A percentile compares a stretch with the other conserved stretches of the same genome.
phyloP scores from a whole-genome alignment of 495 filamentous ascomycete genomes.

The Penicillium ochrochloron region DNA sequence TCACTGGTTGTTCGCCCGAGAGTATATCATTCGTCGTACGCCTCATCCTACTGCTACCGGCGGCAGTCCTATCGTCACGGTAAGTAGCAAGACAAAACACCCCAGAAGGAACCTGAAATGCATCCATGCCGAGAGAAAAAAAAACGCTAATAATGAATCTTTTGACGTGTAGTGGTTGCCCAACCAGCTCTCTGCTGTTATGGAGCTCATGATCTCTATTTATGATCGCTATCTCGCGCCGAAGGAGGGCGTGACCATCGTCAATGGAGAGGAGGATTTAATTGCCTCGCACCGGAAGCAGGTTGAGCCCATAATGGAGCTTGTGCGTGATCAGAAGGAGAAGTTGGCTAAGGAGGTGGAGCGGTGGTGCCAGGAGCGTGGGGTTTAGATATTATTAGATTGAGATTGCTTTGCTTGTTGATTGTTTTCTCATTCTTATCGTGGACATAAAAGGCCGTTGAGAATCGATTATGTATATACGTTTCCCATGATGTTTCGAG shows the following conservation, averaged over 20 bases:
- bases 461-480: neutral
- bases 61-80: slow-evolving; percentile 87
- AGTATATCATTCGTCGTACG: slow-evolving; percentile 88
- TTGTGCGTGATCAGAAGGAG: slow-evolving; percentile 67
- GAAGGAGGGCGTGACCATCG: slow-evolving; percentile 33
- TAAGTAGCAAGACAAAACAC: slow-evolving; percentile 34
- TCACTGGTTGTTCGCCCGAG: slow-evolving; percentile 92
- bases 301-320: slow-evolving; percentile 71
- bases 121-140: neutral
- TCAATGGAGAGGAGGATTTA: slow-evolving; percentile 36
- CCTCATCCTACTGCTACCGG: slow-evolving; percentile 86
- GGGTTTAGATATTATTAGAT: slow-evolving; percentile 40
- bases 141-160: slow-evolving; percentile 7
- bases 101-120: neutral
- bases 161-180: slow-evolving; percentile 69
- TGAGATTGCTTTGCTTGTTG: neutral
- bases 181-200: slow-evolving; percentile 78
- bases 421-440: neutral
- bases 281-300: slow-evolving; percentile 44
- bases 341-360: slow-evolving; percentile 78
- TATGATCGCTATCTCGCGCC: slow-evolving; percentile 56
- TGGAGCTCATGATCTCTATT: slow-evolving; percentile 73
- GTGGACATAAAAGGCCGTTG: neutral
- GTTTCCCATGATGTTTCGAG: neutral
- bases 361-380: slow-evolving; percentile 77